Conservation (phyloP, 805 yeast genomes). For the Kluyveromyces aestuarii region DNA sequence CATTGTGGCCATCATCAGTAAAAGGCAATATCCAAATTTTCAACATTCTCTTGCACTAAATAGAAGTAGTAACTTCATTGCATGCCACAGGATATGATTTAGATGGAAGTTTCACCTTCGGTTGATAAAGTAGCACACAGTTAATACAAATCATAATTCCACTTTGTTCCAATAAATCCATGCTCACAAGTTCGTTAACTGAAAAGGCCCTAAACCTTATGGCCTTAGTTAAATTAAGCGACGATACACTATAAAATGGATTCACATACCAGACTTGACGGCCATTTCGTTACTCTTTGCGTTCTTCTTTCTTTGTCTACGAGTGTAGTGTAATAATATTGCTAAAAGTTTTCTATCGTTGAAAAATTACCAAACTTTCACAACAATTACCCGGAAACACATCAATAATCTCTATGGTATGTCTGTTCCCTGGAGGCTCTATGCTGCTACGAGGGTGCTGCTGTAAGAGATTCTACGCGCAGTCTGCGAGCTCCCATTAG, state of each 20-base stretch:
- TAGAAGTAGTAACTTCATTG: too few relatives aligned
- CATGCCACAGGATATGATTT: too few relatives aligned
- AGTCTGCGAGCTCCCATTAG: too few relatives aligned
- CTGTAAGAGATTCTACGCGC: too few relatives aligned
- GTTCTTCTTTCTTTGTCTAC: not conserved
- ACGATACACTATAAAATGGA: not conserved
- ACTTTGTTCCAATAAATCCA: not conserved
- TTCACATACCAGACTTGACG: slow-evolving; percentile 44
- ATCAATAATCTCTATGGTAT: not conserved
- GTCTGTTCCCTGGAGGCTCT: not conserved
- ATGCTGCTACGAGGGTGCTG: too few relatives aligned
- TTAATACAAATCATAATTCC: too few relatives aligned
- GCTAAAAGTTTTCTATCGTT: not conserved
- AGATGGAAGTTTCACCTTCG: too few relatives aligned
- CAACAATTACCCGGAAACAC: not conserved
- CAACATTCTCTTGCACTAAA: too few relatives aligned
- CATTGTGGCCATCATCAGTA: too few relatives aligned
- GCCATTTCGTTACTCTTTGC: slow-evolving; percentile 32
- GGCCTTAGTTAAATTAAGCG: not conserved
- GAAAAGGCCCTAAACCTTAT: not conserved
- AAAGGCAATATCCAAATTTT: too few relatives aligned
- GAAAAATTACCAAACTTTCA: not conserved
- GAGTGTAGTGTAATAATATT: not conserved
- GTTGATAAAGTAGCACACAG: too few relatives aligned
- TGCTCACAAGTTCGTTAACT: not conserved